Conservation (phyloP, 2,329 filamentous ascomycete genomes). For the Aspergillus phoenicis region DNA sequence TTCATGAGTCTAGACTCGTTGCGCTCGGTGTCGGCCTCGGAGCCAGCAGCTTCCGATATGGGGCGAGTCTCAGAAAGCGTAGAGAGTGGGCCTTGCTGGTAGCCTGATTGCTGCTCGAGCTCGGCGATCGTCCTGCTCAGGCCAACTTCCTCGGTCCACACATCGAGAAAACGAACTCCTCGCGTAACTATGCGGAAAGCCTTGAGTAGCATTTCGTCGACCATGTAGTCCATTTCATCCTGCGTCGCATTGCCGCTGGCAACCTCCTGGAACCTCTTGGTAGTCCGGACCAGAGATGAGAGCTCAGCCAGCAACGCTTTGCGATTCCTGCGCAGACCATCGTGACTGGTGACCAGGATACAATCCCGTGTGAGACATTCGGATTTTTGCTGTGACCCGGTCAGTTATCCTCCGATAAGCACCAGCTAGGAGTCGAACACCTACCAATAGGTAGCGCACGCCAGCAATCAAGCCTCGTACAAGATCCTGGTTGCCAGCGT, state of each 20-base stretch:
- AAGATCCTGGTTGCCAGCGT: constrained; percentile 89
- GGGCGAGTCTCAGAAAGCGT: constrained; percentile 44
- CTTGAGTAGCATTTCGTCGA: constrained; percentile 91
- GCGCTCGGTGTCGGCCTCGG: constrained; percentile 32
- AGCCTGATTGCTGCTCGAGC: constrained; percentile 35
- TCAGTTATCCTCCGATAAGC: neutral
- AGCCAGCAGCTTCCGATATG: constrained; percentile 23
- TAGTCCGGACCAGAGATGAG: constrained; percentile 83
- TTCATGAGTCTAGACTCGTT: constrained; percentile 38
- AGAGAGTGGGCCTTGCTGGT: constrained; percentile 38
- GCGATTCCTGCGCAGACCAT: constrained; percentile 74
- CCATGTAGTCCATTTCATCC: constrained; percentile 55
- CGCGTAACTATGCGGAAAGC: constrained; percentile 93
- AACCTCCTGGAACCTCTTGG: constrained; percentile 79
- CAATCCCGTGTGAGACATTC: constrained; percentile 85
- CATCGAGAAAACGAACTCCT: constrained; percentile 84
- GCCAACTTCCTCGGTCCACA: constrained; percentile 66
- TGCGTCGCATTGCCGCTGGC: constrained; percentile 54
- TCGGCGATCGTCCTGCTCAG: constrained; percentile 46
- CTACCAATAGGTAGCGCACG: constrained; percentile 83
- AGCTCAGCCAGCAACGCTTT: constrained; percentile 89
- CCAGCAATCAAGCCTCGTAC: constrained; percentile 93
- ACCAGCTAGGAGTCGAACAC: constrained; percentile 37
- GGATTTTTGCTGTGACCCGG: constrained; percentile 71
- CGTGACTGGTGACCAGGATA: constrained; percentile 70